These are phyloP conservation scores for Auricularia cornea DNA, from an alignment of 768 basidiomycete genomes.

Conservation along the genomic window DNA sequence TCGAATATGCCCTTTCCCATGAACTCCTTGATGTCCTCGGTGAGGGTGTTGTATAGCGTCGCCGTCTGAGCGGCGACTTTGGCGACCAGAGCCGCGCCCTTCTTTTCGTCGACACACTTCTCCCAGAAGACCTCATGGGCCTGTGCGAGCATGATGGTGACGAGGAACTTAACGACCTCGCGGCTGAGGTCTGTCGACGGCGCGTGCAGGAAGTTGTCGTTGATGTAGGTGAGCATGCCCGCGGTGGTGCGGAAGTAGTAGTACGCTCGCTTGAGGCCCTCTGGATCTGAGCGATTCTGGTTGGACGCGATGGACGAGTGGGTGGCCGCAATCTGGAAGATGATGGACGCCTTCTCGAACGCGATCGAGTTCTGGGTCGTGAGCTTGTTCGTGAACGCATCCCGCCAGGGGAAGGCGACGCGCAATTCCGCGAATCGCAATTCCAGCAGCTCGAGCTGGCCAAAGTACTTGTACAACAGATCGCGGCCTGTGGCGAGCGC, in stretches of 20 bases:
- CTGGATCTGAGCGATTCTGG: conserved; percentile 80
- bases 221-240: conserved; percentile 97
- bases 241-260: conserved; percentile 84
- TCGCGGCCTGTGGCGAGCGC: conserved; percentile 55
- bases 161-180: conserved; percentile 89
- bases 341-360: conserved; percentile 94
- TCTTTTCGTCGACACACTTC: conserved; percentile 90
- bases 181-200: conserved; percentile 91
- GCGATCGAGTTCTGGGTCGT: conserved; percentile 95
- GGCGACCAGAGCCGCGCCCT: conserved; percentile 62
- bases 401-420: conserved; percentile 93
- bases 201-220: conserved; percentile 98
- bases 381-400: conserved; percentile 91
- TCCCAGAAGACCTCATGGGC: conserved; percentile 96
- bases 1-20: conserved; percentile 95
- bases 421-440: conserved; percentile 94
- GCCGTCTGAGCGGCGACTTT: conserved; percentile 83
- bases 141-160: conserved; percentile 83
- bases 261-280: conserved; percentile 89
- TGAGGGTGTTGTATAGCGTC: conserved; percentile 69
- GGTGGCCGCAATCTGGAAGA: conserved; percentile 92
- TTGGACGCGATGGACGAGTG: conserved; percentile 86
- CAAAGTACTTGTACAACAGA: conserved; percentile 98
- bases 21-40: conserved; percentile 93
- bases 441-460: conserved; percentile 94